Percentiles rank a stretch among this genome's conserved stretches.
These are phyloP conservation scores for Raphanus raphanistrum DNA, from an alignment of 345 rosid species.

Conservation along the genomic window DNA sequence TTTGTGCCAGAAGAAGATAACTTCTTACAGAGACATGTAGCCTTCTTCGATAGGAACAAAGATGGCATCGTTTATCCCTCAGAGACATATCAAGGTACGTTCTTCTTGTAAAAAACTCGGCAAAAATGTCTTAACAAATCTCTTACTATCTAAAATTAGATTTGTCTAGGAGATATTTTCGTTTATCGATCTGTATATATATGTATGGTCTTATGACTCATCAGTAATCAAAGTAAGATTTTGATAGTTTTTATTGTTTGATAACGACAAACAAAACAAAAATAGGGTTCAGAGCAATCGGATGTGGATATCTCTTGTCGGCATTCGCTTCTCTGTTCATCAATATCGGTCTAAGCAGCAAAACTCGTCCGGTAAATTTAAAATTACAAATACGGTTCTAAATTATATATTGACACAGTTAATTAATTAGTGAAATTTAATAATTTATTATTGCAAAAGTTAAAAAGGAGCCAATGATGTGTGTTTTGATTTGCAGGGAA, in stretches of 20 bases:
- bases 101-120: neutral
- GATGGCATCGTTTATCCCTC: slow-evolving; percentile 81
- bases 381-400: neutral
- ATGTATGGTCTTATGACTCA: neutral
- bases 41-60: slow-evolving; percentile 76
- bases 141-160: neutral
- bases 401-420: neutral
- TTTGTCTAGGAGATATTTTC: neutral
- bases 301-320: slow-evolving; percentile 50
- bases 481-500: slow-evolving; percentile 50
- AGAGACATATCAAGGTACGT: slow-evolving; percentile 69
- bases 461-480: neutral
- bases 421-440: neutral
- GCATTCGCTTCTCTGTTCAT: slow-evolving; percentile 46
- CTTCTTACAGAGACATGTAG: slow-evolving; percentile 69
- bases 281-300: slow-evolving; percentile 70
- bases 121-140: slow-evolving; percentile 2
- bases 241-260: neutral
- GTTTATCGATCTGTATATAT: neutral
- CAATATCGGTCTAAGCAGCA: slow-evolving; percentile 52
- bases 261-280: neutral
- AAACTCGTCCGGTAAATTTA: slow-evolving; percentile 62
- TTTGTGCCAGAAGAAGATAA: slow-evolving; percentile 44
- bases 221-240: neutral
- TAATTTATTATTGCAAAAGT: neutral